Evolutionary conservation across 1,284 basidiomycete genomes (phyloP).

Genomic region (Cryptococcus sp.): DNA sequence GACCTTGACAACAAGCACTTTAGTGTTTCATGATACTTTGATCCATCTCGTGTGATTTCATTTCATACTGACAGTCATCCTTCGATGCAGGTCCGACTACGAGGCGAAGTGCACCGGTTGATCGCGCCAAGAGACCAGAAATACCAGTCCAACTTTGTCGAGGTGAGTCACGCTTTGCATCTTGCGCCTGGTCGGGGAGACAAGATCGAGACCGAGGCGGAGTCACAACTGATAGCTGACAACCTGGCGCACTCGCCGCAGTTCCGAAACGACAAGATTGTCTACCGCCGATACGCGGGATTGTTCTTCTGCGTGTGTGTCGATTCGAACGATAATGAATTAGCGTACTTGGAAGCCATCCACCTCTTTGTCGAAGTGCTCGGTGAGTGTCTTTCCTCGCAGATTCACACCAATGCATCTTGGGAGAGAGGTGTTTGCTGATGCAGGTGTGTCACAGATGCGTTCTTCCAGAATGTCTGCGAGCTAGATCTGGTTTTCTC

Average conservation of each 20-base stretch:
- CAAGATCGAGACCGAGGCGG: not conserved
- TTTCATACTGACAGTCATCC: conserved; percentile 7
- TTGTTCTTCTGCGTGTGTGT: conserved; percentile 98
- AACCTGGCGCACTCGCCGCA: conserved; percentile 45
- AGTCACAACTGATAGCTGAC: not conserved
- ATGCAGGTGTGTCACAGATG: conserved; percentile 61
- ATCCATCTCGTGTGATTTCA: not conserved
- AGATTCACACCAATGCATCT: not conserved
- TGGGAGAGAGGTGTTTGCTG: too few species aligned
- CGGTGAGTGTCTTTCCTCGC: conserved; percentile 59
- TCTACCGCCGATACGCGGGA: conserved; percentile 93
- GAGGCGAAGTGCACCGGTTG: conserved; percentile 92
- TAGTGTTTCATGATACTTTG: too few species aligned
- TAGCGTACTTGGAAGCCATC: conserved; percentile 95
- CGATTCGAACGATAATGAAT: conserved; percentile 96
- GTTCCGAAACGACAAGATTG: conserved; percentile 94
- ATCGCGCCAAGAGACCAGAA: conserved; percentile 98
- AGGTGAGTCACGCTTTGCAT: conserved; percentile 62
- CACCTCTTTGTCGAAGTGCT: conserved; percentile 98
- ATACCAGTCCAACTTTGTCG: conserved; percentile 98
- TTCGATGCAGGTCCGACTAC: conserved; percentile 71
- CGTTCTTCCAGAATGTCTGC: conserved; percentile 98
- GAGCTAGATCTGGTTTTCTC: conserved; percentile 97
- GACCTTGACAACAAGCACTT: too few species aligned
- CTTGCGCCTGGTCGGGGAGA: too few species aligned